Conservation (phyloP, 306 rosid species). For the Cucumis cinereus region DNA sequence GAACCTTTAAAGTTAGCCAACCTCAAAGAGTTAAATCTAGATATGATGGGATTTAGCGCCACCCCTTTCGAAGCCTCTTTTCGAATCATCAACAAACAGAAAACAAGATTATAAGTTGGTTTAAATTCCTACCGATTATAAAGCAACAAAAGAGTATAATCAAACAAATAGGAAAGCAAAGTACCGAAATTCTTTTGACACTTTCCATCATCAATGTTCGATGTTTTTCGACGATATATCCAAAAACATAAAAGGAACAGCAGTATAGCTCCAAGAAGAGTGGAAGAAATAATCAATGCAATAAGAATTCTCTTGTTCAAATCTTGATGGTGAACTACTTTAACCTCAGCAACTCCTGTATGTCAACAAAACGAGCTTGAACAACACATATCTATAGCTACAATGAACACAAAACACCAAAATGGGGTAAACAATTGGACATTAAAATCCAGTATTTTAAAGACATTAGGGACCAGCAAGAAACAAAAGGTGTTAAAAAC, state of each 20-base stretch:
- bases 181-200: conserved; percentile 40
- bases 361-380: conserved; percentile 1
- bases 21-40: conserved; percentile 42
- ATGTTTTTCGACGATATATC: conserved; percentile 30
- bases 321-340: conserved; percentile 48
- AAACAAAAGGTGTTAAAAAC: neutral
- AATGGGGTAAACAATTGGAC: neutral
- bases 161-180: neutral
- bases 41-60: conserved; percentile 28
- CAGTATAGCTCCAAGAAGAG: conserved; percentile 53
- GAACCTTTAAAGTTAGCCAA: conserved; percentile 52
- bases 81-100: conserved; percentile 9
- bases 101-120: neutral
- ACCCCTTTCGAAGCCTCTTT: conserved; percentile 47
- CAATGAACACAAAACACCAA: neutral
- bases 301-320: conserved; percentile 57
- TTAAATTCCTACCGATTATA: neutral
- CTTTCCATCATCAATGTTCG: conserved; percentile 21
- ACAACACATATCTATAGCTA: neutral
- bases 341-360: conserved; percentile 41
- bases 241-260: conserved; percentile 39
- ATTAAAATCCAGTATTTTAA: neutral
- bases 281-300: conserved; percentile 53
- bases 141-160: neutral
- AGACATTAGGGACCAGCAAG: conserved; percentile 1